Conservation (phyloP, 768 basidiomycete genomes). For the Psilocybe subaeruginosa region DNA sequence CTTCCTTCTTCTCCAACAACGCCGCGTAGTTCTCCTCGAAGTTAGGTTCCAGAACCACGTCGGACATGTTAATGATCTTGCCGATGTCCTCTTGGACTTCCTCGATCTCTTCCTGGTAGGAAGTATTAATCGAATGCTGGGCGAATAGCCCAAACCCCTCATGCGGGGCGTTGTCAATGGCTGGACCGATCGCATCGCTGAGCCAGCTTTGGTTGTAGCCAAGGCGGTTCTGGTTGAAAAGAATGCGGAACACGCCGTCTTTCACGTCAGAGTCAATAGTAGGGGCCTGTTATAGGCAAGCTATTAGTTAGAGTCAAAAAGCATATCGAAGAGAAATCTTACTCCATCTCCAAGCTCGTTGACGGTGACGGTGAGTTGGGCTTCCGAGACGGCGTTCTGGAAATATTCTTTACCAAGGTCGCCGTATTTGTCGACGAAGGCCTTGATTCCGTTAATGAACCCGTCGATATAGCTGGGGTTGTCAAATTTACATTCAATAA, state of each 20-base stretch:
- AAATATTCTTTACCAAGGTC: slow-evolving; percentile 40
- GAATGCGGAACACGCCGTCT: slow-evolving; percentile 42
- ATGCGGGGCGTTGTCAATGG: slow-evolving; percentile 35
- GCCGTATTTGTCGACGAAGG: slow-evolving; percentile 32
- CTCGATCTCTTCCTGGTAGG: slow-evolving; percentile 33
- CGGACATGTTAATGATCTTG: slow-evolving; percentile 29
- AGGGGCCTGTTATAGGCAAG: slow-evolving; percentile 23
- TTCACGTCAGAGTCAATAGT: slow-evolving; percentile 37
- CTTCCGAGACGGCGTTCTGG: slow-evolving; percentile 38
- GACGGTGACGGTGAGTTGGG: slow-evolving; percentile 35
- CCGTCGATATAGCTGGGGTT: slow-evolving; percentile 37
- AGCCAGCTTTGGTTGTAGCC: slow-evolving; percentile 33
- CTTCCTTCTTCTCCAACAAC: slow-evolving; percentile 25
- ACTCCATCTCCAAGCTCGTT: slow-evolving; percentile 34
- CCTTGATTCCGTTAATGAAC: slow-evolving; percentile 33
- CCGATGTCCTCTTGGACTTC: slow-evolving; percentile 31
- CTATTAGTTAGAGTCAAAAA: background rate
- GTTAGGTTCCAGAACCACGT: slow-evolving; percentile 40
- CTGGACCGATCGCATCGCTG: slow-evolving; percentile 28
- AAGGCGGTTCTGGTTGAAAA: slow-evolving; percentile 35
- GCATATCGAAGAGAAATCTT: background rate
- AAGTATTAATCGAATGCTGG: slow-evolving; percentile 34
- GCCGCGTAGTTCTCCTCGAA: slow-evolving; percentile 36
- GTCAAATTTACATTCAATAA: background rate
- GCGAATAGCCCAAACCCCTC: slow-evolving; percentile 35